Evolutionary conservation across 768 basidiomycete genomes (phyloP).

Genomic region (Inosperma sp.): DNA sequence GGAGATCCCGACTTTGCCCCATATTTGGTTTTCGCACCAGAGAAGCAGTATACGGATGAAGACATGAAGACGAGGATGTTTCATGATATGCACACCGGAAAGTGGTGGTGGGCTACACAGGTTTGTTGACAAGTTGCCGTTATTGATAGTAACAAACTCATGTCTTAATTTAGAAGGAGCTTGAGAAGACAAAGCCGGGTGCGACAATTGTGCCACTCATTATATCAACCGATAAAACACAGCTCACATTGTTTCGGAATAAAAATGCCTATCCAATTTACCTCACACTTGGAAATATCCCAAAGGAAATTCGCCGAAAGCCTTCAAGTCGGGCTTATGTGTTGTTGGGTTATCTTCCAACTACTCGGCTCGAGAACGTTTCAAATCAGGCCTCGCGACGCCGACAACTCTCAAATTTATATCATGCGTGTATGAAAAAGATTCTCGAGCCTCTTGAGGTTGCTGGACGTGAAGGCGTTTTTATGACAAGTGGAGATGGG

Average conservation of each 20-base stretch:
- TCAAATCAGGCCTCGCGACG: conserved; percentile 24
- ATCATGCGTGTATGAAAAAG: conserved; percentile 28
- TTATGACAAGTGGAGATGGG: conserved; percentile 32
- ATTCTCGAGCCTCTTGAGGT: conserved; percentile 22
- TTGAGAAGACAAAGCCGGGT: not conserved
- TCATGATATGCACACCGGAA: too few relatives aligned
- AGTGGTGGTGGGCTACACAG: conserved; percentile 39
- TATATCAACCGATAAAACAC: too few relatives aligned
- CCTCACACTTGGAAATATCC: conserved; percentile 36
- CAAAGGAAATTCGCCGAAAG: too few relatives aligned
- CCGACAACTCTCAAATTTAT: conserved; percentile 30
- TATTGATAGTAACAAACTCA: not conserved
- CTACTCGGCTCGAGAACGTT: conserved; percentile 30
- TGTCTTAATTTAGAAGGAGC: conserved; percentile 1
- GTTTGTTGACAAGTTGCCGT: conserved; percentile 20
- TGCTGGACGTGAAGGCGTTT: conserved; percentile 28
- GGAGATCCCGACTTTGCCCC: conserved; percentile 30
- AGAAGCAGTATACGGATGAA: conserved; percentile 39
- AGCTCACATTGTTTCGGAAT: too few relatives aligned
- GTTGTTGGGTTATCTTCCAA: conserved; percentile 40
- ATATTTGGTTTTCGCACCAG: conserved; percentile 31
- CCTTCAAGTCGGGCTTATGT: conserved; percentile 29
- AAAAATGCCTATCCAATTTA: conserved; percentile 42
- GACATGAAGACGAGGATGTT: conserved; percentile 46
- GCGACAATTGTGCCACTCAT: conserved; percentile 16